Conservation (phyloP, 1,284 basidiomycete species). For the Boletus chippewaensis region DNA sequence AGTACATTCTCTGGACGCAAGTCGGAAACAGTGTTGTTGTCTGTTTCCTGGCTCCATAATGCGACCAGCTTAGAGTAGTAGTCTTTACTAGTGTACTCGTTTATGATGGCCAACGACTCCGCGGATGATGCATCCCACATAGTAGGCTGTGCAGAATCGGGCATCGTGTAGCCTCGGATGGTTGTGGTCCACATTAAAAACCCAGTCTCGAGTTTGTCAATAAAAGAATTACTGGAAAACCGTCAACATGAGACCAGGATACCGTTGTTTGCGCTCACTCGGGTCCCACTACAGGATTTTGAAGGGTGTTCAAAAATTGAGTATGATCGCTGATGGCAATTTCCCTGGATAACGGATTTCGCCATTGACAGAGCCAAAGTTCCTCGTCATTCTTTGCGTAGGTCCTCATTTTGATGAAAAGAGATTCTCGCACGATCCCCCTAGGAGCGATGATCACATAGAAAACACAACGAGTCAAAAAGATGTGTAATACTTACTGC, state of each 20-base stretch:
- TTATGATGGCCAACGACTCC: conserved; percentile 56
- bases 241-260: conserved; percentile 6
- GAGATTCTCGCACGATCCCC: conserved; percentile 68
- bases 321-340: conserved; percentile 47
- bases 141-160: conserved; percentile 40
- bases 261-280: conserved; percentile 15
- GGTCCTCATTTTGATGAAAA: conserved; percentile 81
- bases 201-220: conserved; percentile 80
- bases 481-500: conserved; percentile 39
- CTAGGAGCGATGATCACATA: conserved; percentile 34
- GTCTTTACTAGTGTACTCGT: conserved; percentile 41
- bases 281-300: conserved; percentile 35
- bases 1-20: conserved; percentile 58
- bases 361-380: conserved; percentile 76
- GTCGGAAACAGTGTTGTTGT: conserved; percentile 47
- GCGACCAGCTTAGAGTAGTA: conserved; percentile 59
- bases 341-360: conserved; percentile 62
- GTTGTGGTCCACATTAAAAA: conserved; percentile 80
- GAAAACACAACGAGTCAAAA: conserved; percentile 6
- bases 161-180: conserved; percentile 60
- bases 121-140: conserved; percentile 63
- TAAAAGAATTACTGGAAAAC: conserved; percentile 41
- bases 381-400: conserved; percentile 64
- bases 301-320: conserved; percentile 43
- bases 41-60: conserved; percentile 71